Conservation (phyloP, 306 rosid genomes). For the Fragaria nilgerrensis region DNA sequence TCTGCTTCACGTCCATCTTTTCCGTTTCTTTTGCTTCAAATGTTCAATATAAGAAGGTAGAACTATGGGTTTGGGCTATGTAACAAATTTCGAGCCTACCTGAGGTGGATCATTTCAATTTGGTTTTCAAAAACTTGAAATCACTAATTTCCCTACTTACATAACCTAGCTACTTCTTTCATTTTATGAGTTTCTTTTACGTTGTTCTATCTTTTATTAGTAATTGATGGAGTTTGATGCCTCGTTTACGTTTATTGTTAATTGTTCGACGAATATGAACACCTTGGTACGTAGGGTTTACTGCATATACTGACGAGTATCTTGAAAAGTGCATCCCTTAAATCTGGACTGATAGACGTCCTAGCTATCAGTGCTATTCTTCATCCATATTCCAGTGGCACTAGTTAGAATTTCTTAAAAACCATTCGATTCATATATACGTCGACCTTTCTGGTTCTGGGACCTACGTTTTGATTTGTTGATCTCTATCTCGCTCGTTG, state of each 20-base stretch:
- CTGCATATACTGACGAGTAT: too few species aligned
- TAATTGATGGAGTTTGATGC: too few species aligned
- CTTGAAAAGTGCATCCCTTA: not conserved
- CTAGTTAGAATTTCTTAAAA: not conserved
- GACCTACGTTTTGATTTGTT: conserved; percentile 4
- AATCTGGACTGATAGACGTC: not conserved
- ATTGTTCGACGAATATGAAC: too few species aligned
- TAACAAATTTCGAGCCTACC: too few species aligned
- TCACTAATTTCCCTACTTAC: too few species aligned
- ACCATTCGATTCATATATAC: not conserved
- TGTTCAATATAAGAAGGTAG: not conserved
- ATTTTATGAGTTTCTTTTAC: too few species aligned
- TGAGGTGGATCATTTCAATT: not conserved
- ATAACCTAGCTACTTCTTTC: too few species aligned
- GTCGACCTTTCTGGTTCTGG: not conserved
- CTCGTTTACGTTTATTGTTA: too few species aligned
- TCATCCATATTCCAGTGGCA: not conserved
- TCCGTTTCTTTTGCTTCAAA: not conserved
- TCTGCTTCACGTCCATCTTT: not conserved
- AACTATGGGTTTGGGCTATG: not conserved
- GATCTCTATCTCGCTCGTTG: not conserved
- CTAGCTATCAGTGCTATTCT: not conserved
- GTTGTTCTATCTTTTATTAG: too few species aligned
- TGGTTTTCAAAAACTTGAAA: not conserved
- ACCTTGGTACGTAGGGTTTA: too few species aligned